Evolutionary conservation across 1,139 yeast genomes (phyloP), one percentile per base, ranked within the genome.

Genomic region (Candida labiduridarum): DNA sequence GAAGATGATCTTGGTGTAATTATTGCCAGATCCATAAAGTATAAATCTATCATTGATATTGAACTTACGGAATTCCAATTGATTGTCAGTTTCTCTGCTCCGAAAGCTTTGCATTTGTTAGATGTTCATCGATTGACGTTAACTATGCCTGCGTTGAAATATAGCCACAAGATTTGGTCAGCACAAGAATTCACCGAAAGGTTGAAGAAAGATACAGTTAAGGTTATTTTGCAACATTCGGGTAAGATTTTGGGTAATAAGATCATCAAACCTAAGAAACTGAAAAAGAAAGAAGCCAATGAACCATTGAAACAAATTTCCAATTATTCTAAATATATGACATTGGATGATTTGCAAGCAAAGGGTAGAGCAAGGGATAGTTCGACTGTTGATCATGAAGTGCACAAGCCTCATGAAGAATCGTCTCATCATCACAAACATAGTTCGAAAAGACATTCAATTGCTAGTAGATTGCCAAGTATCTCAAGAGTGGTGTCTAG

Each of bases 211-310:
- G 92, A 88, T 60, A 74, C 91, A 30, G 76, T 88, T 49, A 83
- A 80, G 64, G 76, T 85, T 16, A 82, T 91, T 36, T 68, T 91
- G 48, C 81, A 78, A 46, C 96, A 91, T 61, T 77, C 95, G 1
- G 96, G 96, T 5, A 83, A 87, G 56, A 80, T 92, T 52, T 74
- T 91, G 50, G 88, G 90, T 35, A 91, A 90, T 67, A 89, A 89
- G 66, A 76, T 90, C 59, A 77, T 81, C 54, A 11, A 39, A 10
- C 69, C 71, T 5, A 62, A 67, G 51, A 77, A 72, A 52, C 41
- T 38, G 41, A 38, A 38, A 14, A 59, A 66, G 41, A 53, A 51
- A 0, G 59, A 61, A 7, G 55, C 59, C 3, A 52, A 59, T 12
- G 72, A 70, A 51, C 82, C 82, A 10, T 67, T 79, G 58, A 73